phyloP scores from a whole-genome alignment of 352 stramenopile genomes.

The Pythium aphanidermatum region DNA sequence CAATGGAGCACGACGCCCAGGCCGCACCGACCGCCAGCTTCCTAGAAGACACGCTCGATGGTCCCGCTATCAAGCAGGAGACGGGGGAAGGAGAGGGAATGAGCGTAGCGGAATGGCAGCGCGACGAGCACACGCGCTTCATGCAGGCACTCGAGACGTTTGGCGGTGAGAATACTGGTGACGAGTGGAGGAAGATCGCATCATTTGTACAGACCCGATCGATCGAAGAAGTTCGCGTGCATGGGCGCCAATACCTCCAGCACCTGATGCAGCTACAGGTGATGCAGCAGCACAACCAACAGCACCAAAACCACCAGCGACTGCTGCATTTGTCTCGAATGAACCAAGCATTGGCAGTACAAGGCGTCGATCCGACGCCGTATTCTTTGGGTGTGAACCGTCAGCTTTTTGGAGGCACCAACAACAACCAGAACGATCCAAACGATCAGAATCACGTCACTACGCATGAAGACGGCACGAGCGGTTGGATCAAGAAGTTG shows the following conservation, averaged over 20 bases:
- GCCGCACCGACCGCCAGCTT: no score
- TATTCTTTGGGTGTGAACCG: slow-evolving; percentile 5
- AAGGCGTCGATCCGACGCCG: neutral
- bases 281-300: slow-evolving; percentile 2
- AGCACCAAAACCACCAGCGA: slow-evolving; percentile 6
- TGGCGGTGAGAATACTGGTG: slow-evolving; percentile 35
- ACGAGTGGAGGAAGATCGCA: slow-evolving; percentile 70
- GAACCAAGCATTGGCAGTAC: neutral
- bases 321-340: slow-evolving; percentile 12
- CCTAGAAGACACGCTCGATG: neutral
- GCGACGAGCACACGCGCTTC: slow-evolving; percentile 73
- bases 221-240: slow-evolving; percentile 54
- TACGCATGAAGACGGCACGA: neutral
- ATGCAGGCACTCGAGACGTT: slow-evolving; percentile 76
- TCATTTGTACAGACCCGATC: slow-evolving; percentile 63
- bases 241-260: slow-evolving; percentile 71
- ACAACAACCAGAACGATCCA: slow-evolving; percentile 30
- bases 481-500: neutral
- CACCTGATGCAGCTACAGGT: slow-evolving; percentile 52
- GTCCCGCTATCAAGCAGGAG: slow-evolving; percentile 1
- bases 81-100: slow-evolving; percentile 1
- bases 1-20: no score
- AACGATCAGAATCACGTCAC: slow-evolving; percentile 23
- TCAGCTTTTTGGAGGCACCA: slow-evolving; percentile 2
- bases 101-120: slow-evolving; percentile 33